Conservation (phyloP, 2,329 filamentous ascomycete species). For the Fusarium setosum region DNA sequence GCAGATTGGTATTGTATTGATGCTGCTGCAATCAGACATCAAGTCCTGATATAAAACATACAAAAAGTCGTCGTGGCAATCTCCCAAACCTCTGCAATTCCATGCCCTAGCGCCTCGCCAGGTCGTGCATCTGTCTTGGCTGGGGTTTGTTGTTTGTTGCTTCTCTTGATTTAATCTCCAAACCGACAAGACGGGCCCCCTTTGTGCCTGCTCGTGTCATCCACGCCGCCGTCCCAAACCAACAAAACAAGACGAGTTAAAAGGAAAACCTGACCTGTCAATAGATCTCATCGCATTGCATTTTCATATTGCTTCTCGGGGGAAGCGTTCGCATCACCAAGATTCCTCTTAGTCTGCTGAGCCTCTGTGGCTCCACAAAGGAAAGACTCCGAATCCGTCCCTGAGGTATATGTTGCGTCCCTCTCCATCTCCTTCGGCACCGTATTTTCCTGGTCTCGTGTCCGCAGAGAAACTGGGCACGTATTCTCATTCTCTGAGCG, state of each 20-base stretch:
- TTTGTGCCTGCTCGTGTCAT: conserved; percentile 18
- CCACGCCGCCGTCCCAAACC: conserved; percentile 17
- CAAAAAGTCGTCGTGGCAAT: conserved; percentile 26
- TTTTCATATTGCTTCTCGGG: conserved; percentile 26
- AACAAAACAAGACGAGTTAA: conserved; percentile 27
- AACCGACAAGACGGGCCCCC: conserved; percentile 20
- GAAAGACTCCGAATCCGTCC: conserved; percentile 31
- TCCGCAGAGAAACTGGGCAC: conserved; percentile 7
- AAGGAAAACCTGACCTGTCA: conserved; percentile 14
- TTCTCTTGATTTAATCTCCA: conserved; percentile 28
- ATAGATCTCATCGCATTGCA: conserved; percentile 25
- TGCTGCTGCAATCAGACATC: conserved; percentile 21
- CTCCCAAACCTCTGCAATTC: conserved; percentile 20
- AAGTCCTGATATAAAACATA: conserved; percentile 37
- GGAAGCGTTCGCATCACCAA: conserved; percentile 7
- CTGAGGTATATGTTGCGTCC: conserved; percentile 6
- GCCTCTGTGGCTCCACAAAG: conserved; percentile 24
- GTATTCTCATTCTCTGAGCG: conserved; percentile 13
- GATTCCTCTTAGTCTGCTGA: conserved; percentile 7
- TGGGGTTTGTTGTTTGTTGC: conserved; percentile 11
- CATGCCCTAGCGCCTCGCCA: conserved; percentile 11
- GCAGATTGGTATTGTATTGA: conserved; percentile 15
- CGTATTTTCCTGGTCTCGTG: conserved; percentile 38
- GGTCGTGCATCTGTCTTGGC: conserved; percentile 1
- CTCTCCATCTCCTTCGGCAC: conserved; percentile 27